These are phyloP conservation scores for Cyberlindnera nakhonratchasimensis DNA, from an alignment of 805 yeast genomes.

Conservation along the genomic window DNA sequence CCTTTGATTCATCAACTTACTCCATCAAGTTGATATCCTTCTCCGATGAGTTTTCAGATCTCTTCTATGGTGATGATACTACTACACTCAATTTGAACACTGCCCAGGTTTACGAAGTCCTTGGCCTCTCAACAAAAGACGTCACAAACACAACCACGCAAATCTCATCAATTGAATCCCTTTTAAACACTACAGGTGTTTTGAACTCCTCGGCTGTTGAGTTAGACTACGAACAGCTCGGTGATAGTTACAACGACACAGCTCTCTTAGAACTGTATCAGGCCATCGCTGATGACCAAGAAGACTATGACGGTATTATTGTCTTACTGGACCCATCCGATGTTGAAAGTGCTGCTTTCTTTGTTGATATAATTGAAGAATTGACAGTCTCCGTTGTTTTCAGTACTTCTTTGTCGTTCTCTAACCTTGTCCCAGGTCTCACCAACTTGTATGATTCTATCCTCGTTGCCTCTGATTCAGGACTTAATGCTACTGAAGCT, in stretches of 20 bases:
- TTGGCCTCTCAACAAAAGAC: slow-evolving; percentile 1
- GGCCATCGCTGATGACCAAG: slow-evolving; percentile 34
- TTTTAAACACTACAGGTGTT: slow-evolving; percentile 9
- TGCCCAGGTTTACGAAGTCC: neutral
- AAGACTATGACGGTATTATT: slow-evolving; percentile 40
- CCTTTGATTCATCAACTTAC: neutral
- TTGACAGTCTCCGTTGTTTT: slow-evolving; percentile 42
- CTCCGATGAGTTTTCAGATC: slow-evolving; percentile 15
- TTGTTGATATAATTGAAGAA: slow-evolving; percentile 39
- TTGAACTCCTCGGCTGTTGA: neutral
- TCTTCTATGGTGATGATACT: slow-evolving; percentile 10
- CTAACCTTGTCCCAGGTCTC: slow-evolving; percentile 50
- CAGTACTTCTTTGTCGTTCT: slow-evolving; percentile 50
- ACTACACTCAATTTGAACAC: neutral
- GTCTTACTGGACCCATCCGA: slow-evolving; percentile 49
- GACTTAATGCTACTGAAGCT: slow-evolving; percentile 34
- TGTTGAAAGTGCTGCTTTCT: slow-evolving; percentile 49
- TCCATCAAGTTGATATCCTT: slow-evolving; percentile 15
- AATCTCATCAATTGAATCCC: slow-evolving; percentile 6
- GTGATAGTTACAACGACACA: slow-evolving; percentile 16
- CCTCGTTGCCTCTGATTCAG: slow-evolving; percentile 39
- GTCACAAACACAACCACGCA: neutral
- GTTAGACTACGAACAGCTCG: slow-evolving; percentile 42
- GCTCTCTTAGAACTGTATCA: slow-evolving; percentile 32
- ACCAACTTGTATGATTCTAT: slow-evolving; percentile 50